These are phyloP conservation scores for Aspergillus sp. DNA, from an alignment of 2,329 filamentous ascomycete genomes.

Conservation along the genomic window DNA sequence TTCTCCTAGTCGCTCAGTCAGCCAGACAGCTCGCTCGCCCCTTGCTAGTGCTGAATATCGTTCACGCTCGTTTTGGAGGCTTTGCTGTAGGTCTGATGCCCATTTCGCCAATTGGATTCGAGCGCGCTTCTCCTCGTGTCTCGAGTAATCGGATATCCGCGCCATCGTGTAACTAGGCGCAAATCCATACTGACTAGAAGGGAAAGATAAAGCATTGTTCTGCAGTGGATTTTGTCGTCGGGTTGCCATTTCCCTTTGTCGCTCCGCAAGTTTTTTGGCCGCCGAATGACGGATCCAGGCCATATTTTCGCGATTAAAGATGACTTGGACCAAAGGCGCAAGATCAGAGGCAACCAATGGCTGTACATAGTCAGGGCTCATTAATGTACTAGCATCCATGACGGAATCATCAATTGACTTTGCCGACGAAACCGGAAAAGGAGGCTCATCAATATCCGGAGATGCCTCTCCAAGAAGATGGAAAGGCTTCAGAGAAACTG, in stretches of 20 bases:
- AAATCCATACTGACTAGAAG: conserved; percentile 25
- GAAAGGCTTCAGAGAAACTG: conserved; percentile 63
- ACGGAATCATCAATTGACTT: conserved; percentile 70
- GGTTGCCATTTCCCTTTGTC: conserved; percentile 52
- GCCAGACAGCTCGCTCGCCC: conserved; percentile 67
- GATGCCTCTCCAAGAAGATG: conserved; percentile 58
- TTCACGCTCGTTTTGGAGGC: conserved; percentile 70
- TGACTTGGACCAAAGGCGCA: conserved; percentile 62
- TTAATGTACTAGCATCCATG: conserved; percentile 91
- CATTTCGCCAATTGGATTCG: conserved; percentile 76
- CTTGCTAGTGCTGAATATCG: conserved; percentile 64
- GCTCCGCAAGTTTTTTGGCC: conserved; percentile 76
- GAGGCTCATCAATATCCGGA: conserved; percentile 38
- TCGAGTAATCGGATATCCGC: conserved; percentile 59
- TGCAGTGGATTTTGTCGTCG: not conserved
- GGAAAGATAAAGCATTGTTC: conserved; percentile 27
- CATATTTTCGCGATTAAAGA: conserved; percentile 77
- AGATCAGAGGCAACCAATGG: conserved; percentile 79
- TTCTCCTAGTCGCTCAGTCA: conserved; percentile 65
- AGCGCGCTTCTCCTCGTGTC: conserved; percentile 61
- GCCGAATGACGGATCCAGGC: conserved; percentile 79
- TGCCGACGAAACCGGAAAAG: conserved; percentile 77
- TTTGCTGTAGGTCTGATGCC: conserved; percentile 77
- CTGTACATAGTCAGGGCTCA: conserved; percentile 86
- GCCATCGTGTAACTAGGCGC: conserved; percentile 59